phyloP scores from a whole-genome alignment of 352 stramenopile genomes.

The Globisporangium megalacanthum region DNA sequence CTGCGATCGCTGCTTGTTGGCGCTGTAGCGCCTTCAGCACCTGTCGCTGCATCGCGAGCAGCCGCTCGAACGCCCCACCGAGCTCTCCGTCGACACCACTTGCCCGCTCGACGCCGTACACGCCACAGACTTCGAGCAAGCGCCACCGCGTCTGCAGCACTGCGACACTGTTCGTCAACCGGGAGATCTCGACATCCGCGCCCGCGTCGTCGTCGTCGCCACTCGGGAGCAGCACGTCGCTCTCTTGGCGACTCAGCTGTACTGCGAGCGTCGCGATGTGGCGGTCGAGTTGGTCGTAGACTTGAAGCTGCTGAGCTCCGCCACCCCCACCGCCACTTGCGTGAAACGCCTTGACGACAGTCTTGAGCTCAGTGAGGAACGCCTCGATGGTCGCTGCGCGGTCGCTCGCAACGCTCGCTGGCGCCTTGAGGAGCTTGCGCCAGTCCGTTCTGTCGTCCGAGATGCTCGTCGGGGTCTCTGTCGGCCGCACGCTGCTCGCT shows the following conservation, averaged over 20 bases:
- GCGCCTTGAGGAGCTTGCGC: constrained; percentile 53
- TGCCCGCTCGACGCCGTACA: constrained; percentile 40
- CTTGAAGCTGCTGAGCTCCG: constrained; percentile 15
- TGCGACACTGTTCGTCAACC: constrained; percentile 5
- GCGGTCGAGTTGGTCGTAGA: constrained; percentile 46
- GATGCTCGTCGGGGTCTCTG: constrained; percentile 39
- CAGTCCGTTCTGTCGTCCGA: constrained; percentile 62
- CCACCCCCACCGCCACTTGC: constrained; percentile 5
- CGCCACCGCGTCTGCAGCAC: constrained; percentile 46
- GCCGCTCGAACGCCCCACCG: constrained; percentile 27
- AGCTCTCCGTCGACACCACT: constrained; percentile 23
- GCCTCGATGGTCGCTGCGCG: constrained; percentile 21
- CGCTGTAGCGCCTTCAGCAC: constrained; percentile 37
- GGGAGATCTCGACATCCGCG: constrained; percentile 1
- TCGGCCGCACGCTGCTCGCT: constrained; percentile 41
- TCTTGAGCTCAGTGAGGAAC: constrained; percentile 49
- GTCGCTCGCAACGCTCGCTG: background rate
- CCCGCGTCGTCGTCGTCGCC: background rate
- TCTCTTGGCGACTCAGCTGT: constrained; percentile 37
- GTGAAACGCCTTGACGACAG: constrained; percentile 46
- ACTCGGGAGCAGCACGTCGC: background rate
- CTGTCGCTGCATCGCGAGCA: constrained; percentile 46
- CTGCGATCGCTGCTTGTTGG: constrained; percentile 13
- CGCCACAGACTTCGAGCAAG: constrained; percentile 43
- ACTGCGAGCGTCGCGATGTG: constrained; percentile 42